Evolutionary conservation across 2,329 filamentous ascomycete genomes (phyloP), one percentile per base, ranked within the genome.

Genomic region (Chaetomiaceae sp.): DNA sequence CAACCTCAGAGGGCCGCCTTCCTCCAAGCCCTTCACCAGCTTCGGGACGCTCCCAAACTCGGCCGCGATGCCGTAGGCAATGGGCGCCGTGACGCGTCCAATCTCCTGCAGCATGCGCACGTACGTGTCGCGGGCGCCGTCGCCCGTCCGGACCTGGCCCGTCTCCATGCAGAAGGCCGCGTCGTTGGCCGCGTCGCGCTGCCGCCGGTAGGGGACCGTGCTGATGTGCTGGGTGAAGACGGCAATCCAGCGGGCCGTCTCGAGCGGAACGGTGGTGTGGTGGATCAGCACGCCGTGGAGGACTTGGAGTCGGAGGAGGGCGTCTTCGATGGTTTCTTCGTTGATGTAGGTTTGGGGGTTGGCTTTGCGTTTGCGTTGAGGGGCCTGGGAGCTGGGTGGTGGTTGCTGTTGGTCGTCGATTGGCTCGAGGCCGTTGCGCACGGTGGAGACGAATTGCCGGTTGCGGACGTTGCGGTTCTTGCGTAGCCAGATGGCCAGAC

Each of bases 221-320:
- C 86, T 87, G 44, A 92, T 84, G 65, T 92, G 85, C 63, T 90
- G 85, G 0, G 89, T 92, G 62, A 91, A 89, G 30, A 79, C 75
- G 27, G 78, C 73, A 27, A 91, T 82, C 85, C 87, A 89, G 60
- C 85, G 79, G 2, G 86, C 85, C 1, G 86, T 87, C 62, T 90
- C 85, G 0, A 79, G 64, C 0, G 78, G 63, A 2, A 72, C 69
- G 13, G 67, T 69, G 1, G 85, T 88, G 65, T 92, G 86, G 65
- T 90, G 86, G 40, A 91, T 82, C 4, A 89, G 71, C 20, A 80
- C 80, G 5, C 74, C 72, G 66, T 91, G 83, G 21, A 78, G 67
- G 5, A 91, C 76, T 66, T 92, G 88, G 4, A 92, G 71, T 14
- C 80, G 74, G 10, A 92, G 72, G 3, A 91, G 72, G 4, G 85